These are phyloP conservation scores for Geranium incanum DNA, from an alignment of 441 rosid species.

Conservation along the genomic window DNA sequence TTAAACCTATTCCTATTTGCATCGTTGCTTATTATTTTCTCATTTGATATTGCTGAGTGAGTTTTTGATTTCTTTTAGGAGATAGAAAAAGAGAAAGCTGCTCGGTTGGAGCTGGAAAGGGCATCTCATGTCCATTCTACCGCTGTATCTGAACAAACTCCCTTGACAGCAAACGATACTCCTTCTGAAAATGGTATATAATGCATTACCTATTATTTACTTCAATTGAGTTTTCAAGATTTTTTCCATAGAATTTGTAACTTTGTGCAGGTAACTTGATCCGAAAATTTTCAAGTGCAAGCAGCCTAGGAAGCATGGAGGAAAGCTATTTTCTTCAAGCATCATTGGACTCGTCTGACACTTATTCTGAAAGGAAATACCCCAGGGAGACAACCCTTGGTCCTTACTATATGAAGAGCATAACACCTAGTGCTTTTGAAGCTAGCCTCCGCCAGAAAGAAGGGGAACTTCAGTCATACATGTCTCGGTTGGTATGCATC, in stretches of 20 bases:
- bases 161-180: conserved; percentile 48
- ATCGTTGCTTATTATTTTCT: conserved; percentile 11
- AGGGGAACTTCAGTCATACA: conserved; percentile 94
- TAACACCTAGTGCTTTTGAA: conserved; percentile 89
- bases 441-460: conserved; percentile 94
- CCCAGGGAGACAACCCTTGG: conserved; percentile 54
- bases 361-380: conserved; percentile 65
- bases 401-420: conserved; percentile 84
- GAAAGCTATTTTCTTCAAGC: conserved; percentile 94
- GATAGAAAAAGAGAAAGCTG: conserved; percentile 76
- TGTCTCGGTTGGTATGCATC: conserved; percentile 84
- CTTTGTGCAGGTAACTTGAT: conserved; percentile 53
- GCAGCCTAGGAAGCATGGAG: conserved; percentile 93
- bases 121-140: conserved; percentile 43
- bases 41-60: conserved; percentile 15
- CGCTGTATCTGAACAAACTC: conserved; percentile 48
- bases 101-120: conserved; percentile 77
- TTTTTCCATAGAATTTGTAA: conserved; percentile 16
- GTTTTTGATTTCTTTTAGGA: conserved; percentile 46
- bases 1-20: conserved; percentile 2
- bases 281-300: conserved; percentile 69
- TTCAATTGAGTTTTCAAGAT: neutral
- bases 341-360: conserved; percentile 79
- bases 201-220: conserved; percentile 15
- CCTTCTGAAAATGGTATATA: conserved; percentile 63